Evolutionary conservation across 305 asterid genomes (phyloP), one percentile per base, ranked within the genome.

Genomic region (Solanum hybrid): DNA sequence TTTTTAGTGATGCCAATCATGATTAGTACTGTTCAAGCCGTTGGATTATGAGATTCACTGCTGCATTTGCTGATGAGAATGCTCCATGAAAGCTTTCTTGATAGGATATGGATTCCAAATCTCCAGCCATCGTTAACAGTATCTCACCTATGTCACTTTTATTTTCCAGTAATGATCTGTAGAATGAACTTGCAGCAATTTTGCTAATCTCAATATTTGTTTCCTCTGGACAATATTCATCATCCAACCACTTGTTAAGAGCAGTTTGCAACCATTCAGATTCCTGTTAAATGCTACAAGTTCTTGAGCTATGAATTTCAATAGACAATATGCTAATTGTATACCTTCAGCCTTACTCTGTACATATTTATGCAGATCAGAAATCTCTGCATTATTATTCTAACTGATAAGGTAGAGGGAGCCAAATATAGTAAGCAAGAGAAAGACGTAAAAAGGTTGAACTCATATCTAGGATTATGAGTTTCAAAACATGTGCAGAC

Each of bases 61-160:
- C 99, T 79, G 99, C 99, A 92, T 97, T 97, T 88, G 99, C 98
- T 3, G 99, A 92, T 56, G 99, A 95, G 90, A 95, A 97, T 86
- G 99, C 99, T 89, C 99, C 99, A 38, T 96, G 99, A 90, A 97
- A 97, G 95, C 98, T 97, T 90, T 97, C 98, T 91, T 97, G 96
- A 91, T 97, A 97, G 56, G 98, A 97, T 89, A 97, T 93, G 45
- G 98, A 92, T 88, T 95, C 97, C 94, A 97, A 89, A 45, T 95
- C 98, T 24, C 89, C 66, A 38, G 95, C 99, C 98, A 97, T 95
- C 85, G 90, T 93, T 87, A 97, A 85, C 92, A 97, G 89, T 85
- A 97, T 97, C 85, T 96, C 98, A n/a, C 99, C 99, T 88, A 95
- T 51, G 88, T 96, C 99, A 32, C 89, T 92, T 90, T 94, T 92